Evolutionary conservation across 371 early-diverging fungal species (phyloP).

Genomic region (Apophysomyces variabilis): DNA sequence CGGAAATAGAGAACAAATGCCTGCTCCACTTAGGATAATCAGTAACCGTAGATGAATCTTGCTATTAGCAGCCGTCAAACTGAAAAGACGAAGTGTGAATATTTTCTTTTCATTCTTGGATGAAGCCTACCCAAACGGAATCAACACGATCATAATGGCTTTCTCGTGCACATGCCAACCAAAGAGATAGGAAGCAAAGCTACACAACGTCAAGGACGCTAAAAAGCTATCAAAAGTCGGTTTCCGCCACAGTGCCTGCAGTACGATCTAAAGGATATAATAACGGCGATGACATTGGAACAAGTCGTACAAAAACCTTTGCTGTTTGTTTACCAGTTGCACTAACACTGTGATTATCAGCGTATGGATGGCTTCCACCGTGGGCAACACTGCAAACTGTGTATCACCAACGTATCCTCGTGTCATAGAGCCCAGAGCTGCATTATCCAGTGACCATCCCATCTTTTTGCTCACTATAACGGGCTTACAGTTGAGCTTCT

Average conservation of each 20-base stretch:
- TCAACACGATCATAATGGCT: slow-evolving; percentile 85
- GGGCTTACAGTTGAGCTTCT: not conserved
- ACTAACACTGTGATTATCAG: slow-evolving; percentile 75
- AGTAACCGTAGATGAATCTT: slow-evolving; percentile 59
- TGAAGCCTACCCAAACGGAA: slow-evolving; percentile 77
- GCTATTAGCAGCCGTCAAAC: slow-evolving; percentile 53
- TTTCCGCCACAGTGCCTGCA: slow-evolving; percentile 63
- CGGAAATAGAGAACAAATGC: slow-evolving; percentile 85
- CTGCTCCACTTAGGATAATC: slow-evolving; percentile 71
- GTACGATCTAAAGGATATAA: slow-evolving; percentile 31
- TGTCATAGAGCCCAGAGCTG: slow-evolving; percentile 71
- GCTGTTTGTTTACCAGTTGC: slow-evolving; percentile 60
- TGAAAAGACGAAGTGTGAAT: slow-evolving; percentile 19
- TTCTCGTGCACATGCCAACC: slow-evolving; percentile 99
- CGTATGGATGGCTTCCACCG: slow-evolving; percentile 76
- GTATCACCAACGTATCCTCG: slow-evolving; percentile 94
- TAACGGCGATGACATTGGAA: not conserved
- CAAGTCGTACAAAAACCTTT: not conserved
- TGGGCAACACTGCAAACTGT: slow-evolving; percentile 80
- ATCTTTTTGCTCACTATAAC: slow-evolving; percentile 41
- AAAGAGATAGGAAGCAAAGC: slow-evolving; percentile 88
- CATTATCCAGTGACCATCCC: slow-evolving; percentile 48
- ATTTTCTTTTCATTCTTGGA: slow-evolving; percentile 18
- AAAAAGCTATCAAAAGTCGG: slow-evolving; percentile 78
- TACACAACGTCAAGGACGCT: slow-evolving; percentile 77